Conservation (phyloP, 2,329 filamentous ascomycete genomes). For the Akanthomyces lecanii region DNA sequence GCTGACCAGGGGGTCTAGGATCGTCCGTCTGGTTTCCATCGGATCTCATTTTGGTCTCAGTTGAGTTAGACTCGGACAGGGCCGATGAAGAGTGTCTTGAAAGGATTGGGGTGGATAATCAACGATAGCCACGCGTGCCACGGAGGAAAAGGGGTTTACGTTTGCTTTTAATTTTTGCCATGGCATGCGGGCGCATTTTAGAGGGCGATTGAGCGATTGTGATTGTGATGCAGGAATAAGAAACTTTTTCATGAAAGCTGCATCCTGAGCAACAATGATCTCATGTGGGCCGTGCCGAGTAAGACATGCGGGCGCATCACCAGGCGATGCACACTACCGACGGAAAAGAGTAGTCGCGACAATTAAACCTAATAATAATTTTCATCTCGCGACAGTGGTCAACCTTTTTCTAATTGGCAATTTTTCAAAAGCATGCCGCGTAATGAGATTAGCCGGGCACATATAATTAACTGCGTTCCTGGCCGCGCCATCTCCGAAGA, state of each 20-base stretch:
- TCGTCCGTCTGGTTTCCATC: neutral
- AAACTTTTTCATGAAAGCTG: neutral
- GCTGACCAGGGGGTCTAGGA: conserved; percentile 2
- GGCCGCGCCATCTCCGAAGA: neutral
- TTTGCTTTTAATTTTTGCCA: neutral
- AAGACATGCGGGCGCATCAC: neutral
- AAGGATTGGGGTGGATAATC: neutral
- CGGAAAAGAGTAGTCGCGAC: neutral
- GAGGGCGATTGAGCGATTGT: no score
- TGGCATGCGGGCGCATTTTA: neutral
- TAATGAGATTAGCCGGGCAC: neutral
- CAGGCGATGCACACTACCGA: neutral
- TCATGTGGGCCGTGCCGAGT: no score
- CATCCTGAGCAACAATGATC: no score
- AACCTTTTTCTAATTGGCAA: no score
- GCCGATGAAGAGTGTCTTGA: conserved; percentile 5
- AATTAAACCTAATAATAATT: neutral
- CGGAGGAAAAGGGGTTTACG: neutral
- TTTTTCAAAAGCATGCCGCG: neutral
- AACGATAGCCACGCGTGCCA: neutral
- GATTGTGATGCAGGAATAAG: no score
- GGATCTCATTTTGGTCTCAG: conserved; percentile 11
- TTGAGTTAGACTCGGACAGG: neutral
- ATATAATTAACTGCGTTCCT: neutral
- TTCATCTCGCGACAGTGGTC: no score